Base-by-base conservation (phyloP, 2,329 filamentous ascomycete genomes). In the Plectosphaerella plurivora region DNA sequence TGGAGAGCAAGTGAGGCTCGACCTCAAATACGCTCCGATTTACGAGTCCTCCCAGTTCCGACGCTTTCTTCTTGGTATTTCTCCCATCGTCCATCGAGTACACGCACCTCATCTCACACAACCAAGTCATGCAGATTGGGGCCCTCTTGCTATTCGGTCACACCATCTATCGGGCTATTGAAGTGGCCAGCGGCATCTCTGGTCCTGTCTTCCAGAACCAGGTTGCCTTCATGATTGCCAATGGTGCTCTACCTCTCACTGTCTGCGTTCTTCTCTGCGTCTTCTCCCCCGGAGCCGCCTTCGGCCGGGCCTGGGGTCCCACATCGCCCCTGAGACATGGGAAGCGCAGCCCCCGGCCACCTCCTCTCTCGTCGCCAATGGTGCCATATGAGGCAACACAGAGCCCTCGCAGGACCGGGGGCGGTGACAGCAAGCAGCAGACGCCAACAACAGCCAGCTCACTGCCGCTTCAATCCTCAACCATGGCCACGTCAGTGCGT, bases 21-120 rank as follows among this genome's bases (percentile, higher is more conserved):
- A 78, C 54, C 60, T 64, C 5, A 70, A 62, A 14, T 70, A 71
- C 52, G 63, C 68, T 1, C 55, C 60, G 3, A 59, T 77, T 15
- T 78, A 78, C 56, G 65, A 64, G 9, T 75, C 75, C 2, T 51
- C 60, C 0, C 61, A 63, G 6, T 81, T 79, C 57, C 73, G 65
- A 50, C 61, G 63, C 4, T 77, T 77, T 42, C 61, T 79, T 4
- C 57, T 73, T 49, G 68, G 78, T 81, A 68, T 55, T 70, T 11
- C 16, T 33, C 9, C 28, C 7, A 33, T 33, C 28, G 9, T 12
- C 28, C 8, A 33, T 22, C 22, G 3, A 5, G 22, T 22, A 22
- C 22, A 14, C 18, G 4, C 4, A 14, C 39, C 35, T 54, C 10
- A 12, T 11, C 28, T 50, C 1, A 22, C 5, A 24, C 24, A 18